These are phyloP conservation scores for Hanseniaspora mollemarum DNA, from an alignment of 805 yeast species.

Conservation along the genomic window DNA sequence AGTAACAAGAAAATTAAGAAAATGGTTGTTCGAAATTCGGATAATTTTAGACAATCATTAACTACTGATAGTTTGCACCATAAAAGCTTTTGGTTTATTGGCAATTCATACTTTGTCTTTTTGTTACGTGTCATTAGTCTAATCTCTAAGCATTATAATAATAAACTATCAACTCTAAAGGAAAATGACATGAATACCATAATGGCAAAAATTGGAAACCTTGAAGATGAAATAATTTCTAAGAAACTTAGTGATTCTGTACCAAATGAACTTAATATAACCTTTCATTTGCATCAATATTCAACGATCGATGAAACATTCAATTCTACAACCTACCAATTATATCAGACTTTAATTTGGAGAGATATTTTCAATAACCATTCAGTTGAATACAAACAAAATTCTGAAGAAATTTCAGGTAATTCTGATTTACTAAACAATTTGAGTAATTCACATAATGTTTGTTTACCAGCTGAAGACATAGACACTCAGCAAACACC, in stretches of 20 bases:
- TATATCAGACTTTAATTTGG: slow-evolving; percentile 26
- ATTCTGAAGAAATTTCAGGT: slow-evolving; percentile 9
- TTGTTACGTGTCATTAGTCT: background rate
- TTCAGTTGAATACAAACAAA: slow-evolving; percentile 9
- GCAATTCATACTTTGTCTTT: background rate
- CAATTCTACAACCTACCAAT: slow-evolving; percentile 19
- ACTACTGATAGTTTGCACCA: background rate
- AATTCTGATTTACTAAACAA: slow-evolving; percentile 7
- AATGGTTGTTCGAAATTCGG: slow-evolving; percentile 12
- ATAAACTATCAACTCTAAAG: background rate
- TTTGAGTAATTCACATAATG: background rate
- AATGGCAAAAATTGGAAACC: slow-evolving; percentile 20
- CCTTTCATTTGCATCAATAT: slow-evolving; percentile 14
- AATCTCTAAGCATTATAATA: background rate
- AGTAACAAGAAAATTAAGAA: slow-evolving; percentile 23
- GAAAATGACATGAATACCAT: slow-evolving; percentile 5
- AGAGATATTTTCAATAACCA: slow-evolving; percentile 23
- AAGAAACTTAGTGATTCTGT: background rate
- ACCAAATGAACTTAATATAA: slow-evolving; percentile 19
- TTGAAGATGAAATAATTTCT: slow-evolving; percentile 15
- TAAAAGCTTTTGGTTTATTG: slow-evolving; percentile 14
- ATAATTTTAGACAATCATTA: slow-evolving; percentile 5
- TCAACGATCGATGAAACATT: slow-evolving; percentile 18
- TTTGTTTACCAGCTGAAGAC: background rate
- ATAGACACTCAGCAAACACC: slow-evolving; percentile 13